Percentiles rank a stretch among this genome's conserved stretches.
Conservation (phyloP, 2,329 filamentous ascomycete species). For the Aspergillus texensis region DNA sequence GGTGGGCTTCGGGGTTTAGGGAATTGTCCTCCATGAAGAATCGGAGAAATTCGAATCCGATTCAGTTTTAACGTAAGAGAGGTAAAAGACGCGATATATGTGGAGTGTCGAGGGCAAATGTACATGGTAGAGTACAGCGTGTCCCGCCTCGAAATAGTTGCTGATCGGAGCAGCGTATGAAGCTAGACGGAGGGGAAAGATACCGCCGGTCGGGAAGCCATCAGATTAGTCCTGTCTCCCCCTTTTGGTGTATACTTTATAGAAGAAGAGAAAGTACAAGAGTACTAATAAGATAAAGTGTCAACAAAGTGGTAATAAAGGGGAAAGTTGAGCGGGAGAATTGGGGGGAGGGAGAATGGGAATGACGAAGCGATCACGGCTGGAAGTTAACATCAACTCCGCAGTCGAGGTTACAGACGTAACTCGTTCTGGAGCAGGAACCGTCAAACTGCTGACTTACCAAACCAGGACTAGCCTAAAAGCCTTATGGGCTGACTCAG, state of each 20-base stretch:
- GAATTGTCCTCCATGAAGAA: slow-evolving; percentile 34
- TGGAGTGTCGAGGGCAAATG: background rate
- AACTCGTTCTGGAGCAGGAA: background rate
- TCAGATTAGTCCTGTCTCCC: background rate
- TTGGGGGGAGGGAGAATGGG: background rate
- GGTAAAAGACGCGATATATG: background rate
- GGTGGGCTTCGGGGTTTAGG: slow-evolving; percentile 4
- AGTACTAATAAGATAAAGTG: no score
- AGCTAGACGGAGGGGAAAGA: slow-evolving; percentile 1
- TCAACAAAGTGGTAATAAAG: background rate
- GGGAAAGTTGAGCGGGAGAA: background rate
- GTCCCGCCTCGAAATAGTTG: background rate
- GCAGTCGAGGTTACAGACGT: background rate
- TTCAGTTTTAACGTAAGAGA: background rate
- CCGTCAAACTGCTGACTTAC: background rate
- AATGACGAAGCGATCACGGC: background rate
- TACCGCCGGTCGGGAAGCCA: background rate
- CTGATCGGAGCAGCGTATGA: background rate
- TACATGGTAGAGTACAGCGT: slow-evolving; percentile 1
- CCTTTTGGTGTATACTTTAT: no score
- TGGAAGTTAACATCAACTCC: background rate
- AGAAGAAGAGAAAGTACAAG: background rate
- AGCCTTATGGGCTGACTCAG: slow-evolving; percentile 2
- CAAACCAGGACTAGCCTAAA: background rate
- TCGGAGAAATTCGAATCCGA: background rate